Evolutionary conservation across 129 eudicot species (phyloP).

Genomic region (Cynara cardunculus): DNA sequence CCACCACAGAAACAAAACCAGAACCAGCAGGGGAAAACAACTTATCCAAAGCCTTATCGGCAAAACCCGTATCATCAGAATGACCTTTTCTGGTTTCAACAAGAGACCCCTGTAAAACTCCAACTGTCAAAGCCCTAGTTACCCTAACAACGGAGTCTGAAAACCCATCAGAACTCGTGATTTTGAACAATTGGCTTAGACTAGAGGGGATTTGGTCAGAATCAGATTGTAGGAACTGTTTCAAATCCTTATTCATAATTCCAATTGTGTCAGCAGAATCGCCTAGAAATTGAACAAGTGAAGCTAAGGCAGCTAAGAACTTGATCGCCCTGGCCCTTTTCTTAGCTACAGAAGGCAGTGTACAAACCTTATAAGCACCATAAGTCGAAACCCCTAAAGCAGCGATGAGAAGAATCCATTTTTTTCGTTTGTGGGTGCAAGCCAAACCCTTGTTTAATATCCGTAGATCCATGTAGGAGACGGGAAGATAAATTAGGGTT

Average conservation of each 20-base stretch:
- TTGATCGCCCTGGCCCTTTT: conserved; percentile 48
- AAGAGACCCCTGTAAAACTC: conserved; percentile 48
- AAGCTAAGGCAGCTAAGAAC: conserved; percentile 47
- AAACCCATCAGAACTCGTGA: conserved; percentile 63
- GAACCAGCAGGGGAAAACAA: conserved; percentile 63
- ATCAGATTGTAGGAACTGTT: conserved; percentile 66
- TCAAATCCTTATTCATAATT: conserved; percentile 64
- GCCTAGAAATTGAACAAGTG: conserved; percentile 52
- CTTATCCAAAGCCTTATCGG: conserved; percentile 63
- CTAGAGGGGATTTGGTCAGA: conserved; percentile 75
- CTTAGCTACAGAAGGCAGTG: conserved; percentile 47
- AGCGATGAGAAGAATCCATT: conserved; percentile 38
- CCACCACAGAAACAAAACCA: conserved; percentile 75
- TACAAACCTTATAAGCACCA: conserved; percentile 51
- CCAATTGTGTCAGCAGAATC: conserved; percentile 79
- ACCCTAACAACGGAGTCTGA: conserved; percentile 44
- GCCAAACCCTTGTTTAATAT: conserved; percentile 38
- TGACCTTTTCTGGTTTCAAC: conserved; percentile 17
- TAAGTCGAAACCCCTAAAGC: conserved; percentile 63
- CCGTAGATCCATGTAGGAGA: conserved; percentile 48
- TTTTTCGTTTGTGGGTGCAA: conserved; percentile 42
- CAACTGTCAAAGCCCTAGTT: conserved; percentile 54
- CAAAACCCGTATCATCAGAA: conserved; percentile 30
- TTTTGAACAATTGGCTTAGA: conserved; percentile 69
- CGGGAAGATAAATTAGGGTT: not conserved